Percentiles rank a stretch among this genome's conserved stretches.
Conservation (phyloP, 192 early-diverging fungal genomes). For the Diversispora epigaea region DNA sequence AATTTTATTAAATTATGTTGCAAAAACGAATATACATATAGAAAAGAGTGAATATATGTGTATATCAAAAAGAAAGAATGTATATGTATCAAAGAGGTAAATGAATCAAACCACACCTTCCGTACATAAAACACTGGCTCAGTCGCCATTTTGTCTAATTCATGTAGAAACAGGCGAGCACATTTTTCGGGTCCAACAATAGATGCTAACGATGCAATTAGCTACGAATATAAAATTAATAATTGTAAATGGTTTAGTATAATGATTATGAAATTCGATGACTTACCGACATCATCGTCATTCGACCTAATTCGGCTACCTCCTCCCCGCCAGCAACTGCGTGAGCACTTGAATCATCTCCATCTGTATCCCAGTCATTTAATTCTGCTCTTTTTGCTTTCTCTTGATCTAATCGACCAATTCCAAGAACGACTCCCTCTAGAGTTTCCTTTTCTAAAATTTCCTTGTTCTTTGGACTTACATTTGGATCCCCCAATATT, state of each 20-base stretch:
- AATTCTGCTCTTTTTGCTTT: slow-evolving; percentile 26
- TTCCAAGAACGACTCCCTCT: slow-evolving; percentile 52
- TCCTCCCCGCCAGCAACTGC: slow-evolving; percentile 38
- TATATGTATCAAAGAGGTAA: background rate
- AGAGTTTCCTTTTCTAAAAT: slow-evolving; percentile 52
- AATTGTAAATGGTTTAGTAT: background rate
- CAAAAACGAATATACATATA: background rate
- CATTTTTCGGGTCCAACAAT: slow-evolving; percentile 51
- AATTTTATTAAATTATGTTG: background rate
- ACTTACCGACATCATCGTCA: slow-evolving; percentile 46
- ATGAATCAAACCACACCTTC: slow-evolving; percentile 39
- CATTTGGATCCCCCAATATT: slow-evolving; percentile 35
- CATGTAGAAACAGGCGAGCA: slow-evolving; percentile 46
- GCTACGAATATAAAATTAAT: slow-evolving; percentile 34
- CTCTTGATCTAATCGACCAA: slow-evolving; percentile 39
- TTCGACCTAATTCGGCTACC: slow-evolving; percentile 44
- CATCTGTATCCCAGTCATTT: slow-evolving; percentile 19
- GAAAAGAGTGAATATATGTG: too few species aligned
- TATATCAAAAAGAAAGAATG: too few species aligned
- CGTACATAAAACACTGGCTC: slow-evolving; percentile 58
- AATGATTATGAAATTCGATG: background rate
- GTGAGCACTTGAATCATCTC: slow-evolving; percentile 17
- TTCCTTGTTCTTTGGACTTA: slow-evolving; percentile 32
- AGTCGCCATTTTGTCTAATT: slow-evolving; percentile 47
- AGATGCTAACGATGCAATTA: slow-evolving; percentile 49